Evolutionary conservation across 768 basidiomycete species (phyloP), one percentile per base, ranked within the genome.

Genomic region (Calocera viscosa): DNA sequence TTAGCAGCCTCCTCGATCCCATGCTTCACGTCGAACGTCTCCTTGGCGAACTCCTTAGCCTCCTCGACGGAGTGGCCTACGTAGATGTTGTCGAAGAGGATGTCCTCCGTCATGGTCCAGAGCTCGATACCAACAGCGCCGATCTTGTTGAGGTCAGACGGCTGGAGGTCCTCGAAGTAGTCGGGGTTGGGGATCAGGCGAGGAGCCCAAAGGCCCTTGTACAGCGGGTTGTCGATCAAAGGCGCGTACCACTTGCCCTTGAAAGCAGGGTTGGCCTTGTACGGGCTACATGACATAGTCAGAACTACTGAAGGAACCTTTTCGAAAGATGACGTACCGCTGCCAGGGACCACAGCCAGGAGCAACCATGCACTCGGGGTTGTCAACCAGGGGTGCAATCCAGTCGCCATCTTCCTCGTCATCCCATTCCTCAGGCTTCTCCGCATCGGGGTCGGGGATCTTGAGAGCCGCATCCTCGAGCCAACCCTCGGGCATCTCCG

Each of bases 351-450:
- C 96, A 73, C 96, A 99, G 32, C 96, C 96, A 72, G 93, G 84
- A 68, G 86, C 94, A 66, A 86, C 89, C 70, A 85, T 80, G 75
- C 96, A 98, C 75, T 86, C 89, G 69, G 95, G 91, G 83, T 99
- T 99, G 68, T 83, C 78, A 67, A 98, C 81, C 67, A 85, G 86
- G 33, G 96, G 94, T 7, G 94, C 83, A 70, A 98, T 84, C 94
- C 94, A 99, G 75, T 98, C 95, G 76, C 96, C 96, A 72, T 99
- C 95, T 76, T 98, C 96, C 75, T 97, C 96, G 72, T 97, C 95
- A 73, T 96, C 94, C 96, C 96, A 99, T 77, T 99, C 96, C 75
- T 99, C 96, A 5, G 96, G 96, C 81, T 96, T 97, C 77, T 87
- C 84, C 41, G 90, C 85, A 70, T 92, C 90, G 68, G 96, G 95